Conservation (phyloP, 2,329 filamentous ascomycete genomes). For the Exophiala mesophila region DNA sequence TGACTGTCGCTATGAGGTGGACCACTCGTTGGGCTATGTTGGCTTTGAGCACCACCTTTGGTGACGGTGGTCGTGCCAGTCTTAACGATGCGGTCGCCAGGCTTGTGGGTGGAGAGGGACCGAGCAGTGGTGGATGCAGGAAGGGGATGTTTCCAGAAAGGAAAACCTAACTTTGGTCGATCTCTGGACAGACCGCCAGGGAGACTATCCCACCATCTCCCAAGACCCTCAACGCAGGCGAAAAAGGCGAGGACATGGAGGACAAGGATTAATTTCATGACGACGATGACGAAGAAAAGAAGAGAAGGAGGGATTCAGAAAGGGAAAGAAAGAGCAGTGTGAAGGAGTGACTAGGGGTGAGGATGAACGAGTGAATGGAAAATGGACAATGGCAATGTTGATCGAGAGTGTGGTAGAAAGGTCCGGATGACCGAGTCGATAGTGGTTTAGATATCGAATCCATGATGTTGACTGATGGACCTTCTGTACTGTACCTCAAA, state of each 20-base stretch:
- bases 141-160: not conserved
- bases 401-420: too few relatives aligned
- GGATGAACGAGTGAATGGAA: not conserved
- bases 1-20: too few relatives aligned
- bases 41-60: too few relatives aligned
- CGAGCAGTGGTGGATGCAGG: not conserved
- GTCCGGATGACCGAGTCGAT: too few relatives aligned
- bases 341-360: not conserved
- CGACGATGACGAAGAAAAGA: not conserved
- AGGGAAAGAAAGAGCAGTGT: not conserved
- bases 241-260: not conserved
- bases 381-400: too few relatives aligned
- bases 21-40: too few relatives aligned
- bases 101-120: not conserved
- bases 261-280: not conserved
- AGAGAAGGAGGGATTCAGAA: too few relatives aligned
- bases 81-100: too few relatives aligned
- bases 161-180: not conserved
- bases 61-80: too few relatives aligned
- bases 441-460: too few relatives aligned
- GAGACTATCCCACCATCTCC: not conserved
- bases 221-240: not conserved
- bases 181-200: not conserved
- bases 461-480: too few relatives aligned
- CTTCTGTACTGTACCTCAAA: too few relatives aligned